A percentile compares a stretch with the other conserved stretches of the same genome.
Conservation (phyloP, 2,329 filamentous ascomycete genomes). For the Penicillium palitans region DNA sequence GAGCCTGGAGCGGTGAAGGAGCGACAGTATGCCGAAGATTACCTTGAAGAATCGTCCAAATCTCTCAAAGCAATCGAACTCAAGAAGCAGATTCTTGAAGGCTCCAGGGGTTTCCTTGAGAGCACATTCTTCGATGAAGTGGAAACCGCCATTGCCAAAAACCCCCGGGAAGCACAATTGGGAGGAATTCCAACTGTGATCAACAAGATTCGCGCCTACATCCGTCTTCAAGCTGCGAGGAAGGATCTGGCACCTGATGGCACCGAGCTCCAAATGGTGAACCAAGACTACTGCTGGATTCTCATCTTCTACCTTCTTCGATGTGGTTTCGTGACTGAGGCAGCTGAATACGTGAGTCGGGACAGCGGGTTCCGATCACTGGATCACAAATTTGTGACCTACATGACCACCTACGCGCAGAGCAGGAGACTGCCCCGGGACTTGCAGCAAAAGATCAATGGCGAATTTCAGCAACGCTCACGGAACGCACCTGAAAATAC, state of each 20-base stretch:
- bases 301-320: conserved; percentile 89
- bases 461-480: conserved; percentile 82
- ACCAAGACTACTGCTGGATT: conserved; percentile 87
- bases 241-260: conserved; percentile 84
- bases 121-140: conserved; percentile 76
- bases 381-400: conserved; percentile 85
- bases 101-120: conserved; percentile 78
- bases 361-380: conserved; percentile 81
- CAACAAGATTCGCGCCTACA: conserved; percentile 90
- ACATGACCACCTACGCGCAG: conserved; percentile 79
- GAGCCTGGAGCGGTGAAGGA: conserved; percentile 69
- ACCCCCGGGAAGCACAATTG: conserved; percentile 83
- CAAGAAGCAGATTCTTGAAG: conserved; percentile 75
- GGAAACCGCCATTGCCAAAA: conserved; percentile 74
- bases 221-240: conserved; percentile 73
- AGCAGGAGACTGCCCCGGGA: conserved; percentile 77
- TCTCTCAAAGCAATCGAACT: conserved; percentile 65
- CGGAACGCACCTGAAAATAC: conserved; percentile 83
- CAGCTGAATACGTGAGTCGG: conserved; percentile 80
- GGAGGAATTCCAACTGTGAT: conserved; percentile 84
- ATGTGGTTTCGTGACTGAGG: conserved; percentile 79
- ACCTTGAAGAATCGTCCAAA: conserved; percentile 71
- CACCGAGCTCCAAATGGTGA: conserved; percentile 74
- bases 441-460: conserved; percentile 81
- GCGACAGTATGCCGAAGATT: conserved; percentile 72